These are phyloP conservation scores for Picochlorum sp. DNA, from an alignment of 139 green algal genomes.

Conservation along the genomic window DNA sequence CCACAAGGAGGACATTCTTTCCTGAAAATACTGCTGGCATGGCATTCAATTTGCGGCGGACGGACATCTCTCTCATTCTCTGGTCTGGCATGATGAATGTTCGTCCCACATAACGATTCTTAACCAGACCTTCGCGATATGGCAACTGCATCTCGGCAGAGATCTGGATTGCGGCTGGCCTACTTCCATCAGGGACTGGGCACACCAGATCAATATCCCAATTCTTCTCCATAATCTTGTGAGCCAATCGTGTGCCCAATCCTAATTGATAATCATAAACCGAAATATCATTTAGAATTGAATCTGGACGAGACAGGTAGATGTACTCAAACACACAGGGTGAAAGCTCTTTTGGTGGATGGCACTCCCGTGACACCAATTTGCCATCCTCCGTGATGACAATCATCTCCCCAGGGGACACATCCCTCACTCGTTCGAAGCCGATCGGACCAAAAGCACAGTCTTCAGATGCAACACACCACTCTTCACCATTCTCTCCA, in stretches of 20 bases:
- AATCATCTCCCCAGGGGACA: slow-evolving; percentile 90
- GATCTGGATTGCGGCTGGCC: slow-evolving; percentile 84
- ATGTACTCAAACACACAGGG: slow-evolving; percentile 99
- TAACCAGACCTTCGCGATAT: slow-evolving; percentile 94
- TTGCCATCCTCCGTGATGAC: slow-evolving; percentile 76
- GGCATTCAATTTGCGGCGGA: slow-evolving; percentile 94
- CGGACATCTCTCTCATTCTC: slow-evolving; percentile 70
- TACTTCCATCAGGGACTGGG: slow-evolving; percentile 84
- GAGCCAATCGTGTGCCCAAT: slow-evolving; percentile 63
- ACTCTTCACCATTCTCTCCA: slow-evolving; percentile 62
- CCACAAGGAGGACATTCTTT: slow-evolving; percentile 93
- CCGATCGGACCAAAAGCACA: slow-evolving; percentile 97
- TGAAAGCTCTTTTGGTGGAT: slow-evolving; percentile 19
- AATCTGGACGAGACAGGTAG: slow-evolving; percentile 89
- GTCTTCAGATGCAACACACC: slow-evolving; percentile 90
- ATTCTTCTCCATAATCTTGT: slow-evolving; percentile 58
- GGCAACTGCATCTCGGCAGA: slow-evolving; percentile 73
- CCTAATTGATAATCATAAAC: slow-evolving; percentile 97
- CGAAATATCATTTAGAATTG: slow-evolving; percentile 86
- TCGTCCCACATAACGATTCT: slow-evolving; percentile 95
- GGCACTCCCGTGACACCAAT: slow-evolving; percentile 65
- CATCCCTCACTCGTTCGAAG: slow-evolving; percentile 85
- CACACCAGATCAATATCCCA: slow-evolving; percentile 93
- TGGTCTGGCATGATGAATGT: slow-evolving; percentile 99
- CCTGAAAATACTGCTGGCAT: slow-evolving; percentile 88